Evolutionary conservation across 2,329 filamentous ascomycete genomes (phyloP), one percentile per base, ranked within the genome.

Genomic region (Coniochaeta hoffmannii): DNA sequence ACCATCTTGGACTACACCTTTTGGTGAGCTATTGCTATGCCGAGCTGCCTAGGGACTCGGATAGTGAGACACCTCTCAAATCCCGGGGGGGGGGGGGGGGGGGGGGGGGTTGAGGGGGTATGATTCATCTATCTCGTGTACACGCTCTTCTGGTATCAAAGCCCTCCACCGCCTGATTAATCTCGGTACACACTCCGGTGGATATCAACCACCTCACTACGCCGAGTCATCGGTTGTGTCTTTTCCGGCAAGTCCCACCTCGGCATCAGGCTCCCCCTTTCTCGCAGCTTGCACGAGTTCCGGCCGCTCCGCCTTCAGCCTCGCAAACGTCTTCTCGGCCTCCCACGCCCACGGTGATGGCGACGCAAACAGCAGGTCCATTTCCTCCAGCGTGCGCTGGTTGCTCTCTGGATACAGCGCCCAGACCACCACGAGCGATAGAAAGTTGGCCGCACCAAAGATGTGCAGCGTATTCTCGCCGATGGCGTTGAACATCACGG

Each of bases 371-470:
- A 90, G 69, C 0, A 90, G 69, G 58, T 91, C 83, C 74, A 90
- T 90, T 64, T 90, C 87, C 63, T 90, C 88, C 0, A 90, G 73
- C 0, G 86, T 90, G 0, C 87, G 79, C 66, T 88, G 85, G 64
- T 86, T 89, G 3, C 83, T 88, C 65, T 90, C 88, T 0, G 87
- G 88, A 56, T 89, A 90, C 0, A 91, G 64, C 0, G 85, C 84
- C 84, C 85, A 91, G 0, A 89, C 83, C 69, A 89, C 82, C 0
- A 85, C 79, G 3, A 90, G 84, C 1, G 80, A 78, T 30, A 88
- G 67, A 8, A 83, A 69, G 63, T 89, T 90, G 64, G 79, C 81
- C 4, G 79, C 83, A 1, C 80, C 88, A 61, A 90, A 91, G 52
- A 91, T 84, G 65, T 89, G 88, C 1, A 90, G 73, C 0, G 86